Evolutionary conservation across 345 rosid species (phyloP).

Genomic region (Aurinia saxatilis): DNA sequence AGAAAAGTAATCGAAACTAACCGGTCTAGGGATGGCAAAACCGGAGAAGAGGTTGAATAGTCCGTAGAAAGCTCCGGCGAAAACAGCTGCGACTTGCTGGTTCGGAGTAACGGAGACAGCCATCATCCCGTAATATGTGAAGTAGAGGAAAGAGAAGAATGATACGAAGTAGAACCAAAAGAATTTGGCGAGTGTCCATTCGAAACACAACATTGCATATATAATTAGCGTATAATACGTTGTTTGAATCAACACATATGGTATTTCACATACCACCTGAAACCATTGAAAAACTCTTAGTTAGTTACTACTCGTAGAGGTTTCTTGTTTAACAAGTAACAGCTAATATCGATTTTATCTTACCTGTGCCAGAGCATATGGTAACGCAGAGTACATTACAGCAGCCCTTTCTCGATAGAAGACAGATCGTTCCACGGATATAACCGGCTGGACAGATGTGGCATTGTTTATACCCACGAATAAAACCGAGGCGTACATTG

Average conservation of each 20-base stretch:
- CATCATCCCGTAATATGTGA: slow-evolving; percentile 97
- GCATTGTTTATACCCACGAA: slow-evolving; percentile 67
- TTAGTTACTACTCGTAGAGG: background rate
- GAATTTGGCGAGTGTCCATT: slow-evolving; percentile 73
- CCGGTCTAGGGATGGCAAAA: slow-evolving; percentile 84
- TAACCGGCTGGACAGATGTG: slow-evolving; percentile 55
- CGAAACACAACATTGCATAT: slow-evolving; percentile 70
- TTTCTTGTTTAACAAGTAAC: background rate
- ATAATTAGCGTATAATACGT: slow-evolving; percentile 52
- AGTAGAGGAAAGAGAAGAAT: slow-evolving; percentile 88
- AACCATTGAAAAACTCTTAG: background rate
- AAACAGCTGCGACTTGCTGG: slow-evolving; percentile 71
- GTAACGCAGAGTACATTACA: slow-evolving; percentile 62
- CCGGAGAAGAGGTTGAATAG: slow-evolving; percentile 85
- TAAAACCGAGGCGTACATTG: slow-evolving; percentile 57
- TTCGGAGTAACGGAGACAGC: slow-evolving; percentile 77
- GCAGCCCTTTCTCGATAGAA: slow-evolving; percentile 74
- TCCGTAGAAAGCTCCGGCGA: slow-evolving; percentile 63
- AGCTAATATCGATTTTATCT: background rate
- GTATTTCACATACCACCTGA: slow-evolving; percentile 69
- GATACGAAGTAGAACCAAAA: slow-evolving; percentile 76
- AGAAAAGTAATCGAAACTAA: slow-evolving; percentile 17
- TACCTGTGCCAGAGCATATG: slow-evolving; percentile 66
- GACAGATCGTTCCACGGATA: slow-evolving; percentile 61
- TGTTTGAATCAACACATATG: slow-evolving; percentile 63